Evolutionary conservation across 306 rosid genomes (phyloP), one percentile per base, ranked within the genome.

Genomic region (Quercus mongolica): DNA sequence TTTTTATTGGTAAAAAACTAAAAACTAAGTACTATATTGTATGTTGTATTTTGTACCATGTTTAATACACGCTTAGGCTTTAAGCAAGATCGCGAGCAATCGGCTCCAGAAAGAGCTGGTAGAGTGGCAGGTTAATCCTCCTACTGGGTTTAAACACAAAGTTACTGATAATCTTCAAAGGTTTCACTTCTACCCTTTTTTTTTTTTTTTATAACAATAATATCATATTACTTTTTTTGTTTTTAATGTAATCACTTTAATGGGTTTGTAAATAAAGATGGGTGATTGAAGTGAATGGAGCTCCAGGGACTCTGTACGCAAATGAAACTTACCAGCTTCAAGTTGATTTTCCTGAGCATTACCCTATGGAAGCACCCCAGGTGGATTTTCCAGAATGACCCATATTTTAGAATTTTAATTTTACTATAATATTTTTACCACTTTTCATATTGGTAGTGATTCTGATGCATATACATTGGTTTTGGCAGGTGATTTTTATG

Each of bases 111-210:
- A 96, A 76, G 99, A 96, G 83, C 96, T 96, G 1, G 73, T 93
- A 3, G 99, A 96, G 92, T 96, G 99, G 99, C 99, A 96, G 89
- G 89, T 96, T 69, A 93, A 96, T 85, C 98, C 99, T 41, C 99
- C 98, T 0, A 46, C 85, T 2, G 98, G 99, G 61, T 96, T 96
- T 87, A 96, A 93, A 71, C 99, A 93, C 94, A 90, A 87, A 86
- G 99, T 89, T 86, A 93, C 96, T 58, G 99, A 96, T 55, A 96
- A 96, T 86, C 96, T 96, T 72, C 99, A 93, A 74, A 93, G 94
- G 99, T 96, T 73, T 71, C 51, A 23, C 52, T 67, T 13, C 52
- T 20, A 35, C 15, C 19, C 17, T 38, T 35, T 35, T 38, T 67
- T 35, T 76, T 83, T 7, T 31, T 1, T 10, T 68, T 68, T n/a